Conservation (phyloP, 768 basidiomycete species). For the Naganishia friedmannii region DNA sequence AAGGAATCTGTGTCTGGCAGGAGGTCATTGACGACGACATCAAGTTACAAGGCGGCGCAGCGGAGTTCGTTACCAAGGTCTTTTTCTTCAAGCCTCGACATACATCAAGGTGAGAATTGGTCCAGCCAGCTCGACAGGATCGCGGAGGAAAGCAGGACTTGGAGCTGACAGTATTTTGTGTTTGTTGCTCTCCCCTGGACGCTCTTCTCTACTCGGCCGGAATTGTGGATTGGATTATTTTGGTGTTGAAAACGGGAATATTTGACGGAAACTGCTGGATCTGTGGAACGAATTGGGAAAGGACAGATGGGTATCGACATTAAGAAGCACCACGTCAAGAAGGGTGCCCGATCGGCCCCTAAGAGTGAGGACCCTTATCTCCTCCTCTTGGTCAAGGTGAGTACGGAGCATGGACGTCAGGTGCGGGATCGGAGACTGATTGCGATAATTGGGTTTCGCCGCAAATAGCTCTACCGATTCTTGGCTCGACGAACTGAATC, state of each 20-base stretch:
- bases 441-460: neutral
- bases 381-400: slow-evolving; percentile 93
- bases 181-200: slow-evolving; percentile 12
- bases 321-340: slow-evolving; percentile 96
- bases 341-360: slow-evolving; percentile 87
- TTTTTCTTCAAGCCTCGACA: slow-evolving; percentile 21
- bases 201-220: neutral
- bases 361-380: slow-evolving; percentile 99
- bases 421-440: neutral
- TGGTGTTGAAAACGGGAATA: slow-evolving; percentile 2
- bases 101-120: slow-evolving; percentile 25
- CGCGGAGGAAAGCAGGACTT: neutral
- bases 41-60: neutral
- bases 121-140: neutral
- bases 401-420: slow-evolving; percentile 32
- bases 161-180: slow-evolving; percentile 2
- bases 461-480: slow-evolving; percentile 88
- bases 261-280: slow-evolving; percentile 4
- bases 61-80: slow-evolving; percentile 22
- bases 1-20: slow-evolving; percentile 12
- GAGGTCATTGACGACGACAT: slow-evolving; percentile 13
- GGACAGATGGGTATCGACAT: slow-evolving; percentile 81
- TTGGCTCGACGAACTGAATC: slow-evolving; percentile 94
- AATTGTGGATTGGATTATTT: slow-evolving; percentile 9
- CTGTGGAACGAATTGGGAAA: slow-evolving; percentile 15